Evolutionary conservation across 768 basidiomycete species (phyloP).

Genomic region (Lyophyllum shimeji): DNA sequence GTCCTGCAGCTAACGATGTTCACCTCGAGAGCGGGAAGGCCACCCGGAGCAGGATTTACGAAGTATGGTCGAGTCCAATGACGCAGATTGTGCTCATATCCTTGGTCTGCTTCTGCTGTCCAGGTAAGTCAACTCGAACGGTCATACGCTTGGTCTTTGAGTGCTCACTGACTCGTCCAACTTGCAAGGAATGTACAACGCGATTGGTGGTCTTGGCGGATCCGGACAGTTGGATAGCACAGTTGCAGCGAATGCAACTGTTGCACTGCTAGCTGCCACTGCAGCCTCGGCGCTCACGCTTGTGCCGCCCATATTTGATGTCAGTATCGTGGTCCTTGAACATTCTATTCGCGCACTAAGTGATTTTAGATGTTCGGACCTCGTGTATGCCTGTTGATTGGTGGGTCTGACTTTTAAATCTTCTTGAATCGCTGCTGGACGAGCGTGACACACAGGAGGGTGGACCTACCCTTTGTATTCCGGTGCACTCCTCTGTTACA

Average conservation of each 20-base stretch:
- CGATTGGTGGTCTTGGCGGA: slow-evolving; percentile 27
- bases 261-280: slow-evolving; percentile 25
- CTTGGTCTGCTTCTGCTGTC: slow-evolving; percentile 27
- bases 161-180: not conserved
- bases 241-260: slow-evolving; percentile 28
- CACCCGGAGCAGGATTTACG: slow-evolving; percentile 10
- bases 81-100: slow-evolving; percentile 28
- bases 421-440: not conserved
- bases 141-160: not conserved
- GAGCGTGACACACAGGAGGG: slow-evolving; percentile 13
- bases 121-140: slow-evolving; percentile 18
- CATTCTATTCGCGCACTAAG: too few species aligned
- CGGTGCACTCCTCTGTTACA: slow-evolving; percentile 27
- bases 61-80: slow-evolving; percentile 23
- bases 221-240: slow-evolving; percentile 29
- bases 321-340: not conserved
- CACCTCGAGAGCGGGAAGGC: slow-evolving; percentile 3
- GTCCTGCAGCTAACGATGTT: not conserved
- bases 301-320: slow-evolving; percentile 28
- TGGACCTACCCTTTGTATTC: slow-evolving; percentile 29
- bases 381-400: slow-evolving; percentile 24
- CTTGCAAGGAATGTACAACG: slow-evolving; percentile 28
- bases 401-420: slow-evolving; percentile 3
- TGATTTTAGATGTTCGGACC: slow-evolving; percentile 29
- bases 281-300: slow-evolving; percentile 27